These are phyloP conservation scores for Pythium scleroteichum DNA, from an alignment of 352 stramenopile species.

Conservation along the genomic window DNA sequence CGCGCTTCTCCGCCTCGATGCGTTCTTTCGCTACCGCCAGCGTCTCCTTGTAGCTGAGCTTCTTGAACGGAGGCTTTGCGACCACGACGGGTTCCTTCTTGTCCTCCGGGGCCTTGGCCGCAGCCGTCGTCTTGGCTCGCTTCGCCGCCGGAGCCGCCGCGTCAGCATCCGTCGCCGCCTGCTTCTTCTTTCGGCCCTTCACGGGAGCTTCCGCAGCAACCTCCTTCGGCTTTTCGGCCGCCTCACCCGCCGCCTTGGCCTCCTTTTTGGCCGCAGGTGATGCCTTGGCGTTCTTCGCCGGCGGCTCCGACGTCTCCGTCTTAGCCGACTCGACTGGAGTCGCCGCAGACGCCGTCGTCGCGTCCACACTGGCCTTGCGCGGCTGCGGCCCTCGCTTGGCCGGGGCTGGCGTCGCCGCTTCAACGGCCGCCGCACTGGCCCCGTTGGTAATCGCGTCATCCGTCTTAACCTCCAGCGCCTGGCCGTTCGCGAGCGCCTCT, in stretches of 20 bases:
- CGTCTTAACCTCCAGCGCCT: constrained; percentile 5
- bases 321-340: constrained; percentile 2
- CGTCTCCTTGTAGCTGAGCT: constrained; percentile 37
- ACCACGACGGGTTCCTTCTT: constrained; percentile 10
- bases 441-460: neutral
- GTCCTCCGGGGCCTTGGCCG: neutral
- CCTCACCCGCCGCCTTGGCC: constrained; percentile 1
- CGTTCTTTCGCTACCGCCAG: constrained; percentile 39
- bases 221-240: neutral
- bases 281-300: constrained; percentile 30
- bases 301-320: constrained; percentile 21
- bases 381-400: constrained; percentile 22
- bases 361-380: constrained; percentile 16
- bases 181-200: constrained; percentile 36
- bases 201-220: constrained; percentile 29
- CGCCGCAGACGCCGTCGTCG: constrained; percentile 6
- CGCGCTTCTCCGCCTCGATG: constrained; percentile 38
- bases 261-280: constrained; percentile 9
- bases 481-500: neutral
- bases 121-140: constrained; percentile 44
- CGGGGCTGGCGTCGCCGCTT: constrained; percentile 1
- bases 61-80: constrained; percentile 4
- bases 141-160: constrained; percentile 36
- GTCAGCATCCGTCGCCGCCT: constrained; percentile 27
- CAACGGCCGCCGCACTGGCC: neutral